Base-by-base conservation (phyloP, 2,329 filamentous ascomycete genomes). In the Alternaria ethzedia region DNA sequence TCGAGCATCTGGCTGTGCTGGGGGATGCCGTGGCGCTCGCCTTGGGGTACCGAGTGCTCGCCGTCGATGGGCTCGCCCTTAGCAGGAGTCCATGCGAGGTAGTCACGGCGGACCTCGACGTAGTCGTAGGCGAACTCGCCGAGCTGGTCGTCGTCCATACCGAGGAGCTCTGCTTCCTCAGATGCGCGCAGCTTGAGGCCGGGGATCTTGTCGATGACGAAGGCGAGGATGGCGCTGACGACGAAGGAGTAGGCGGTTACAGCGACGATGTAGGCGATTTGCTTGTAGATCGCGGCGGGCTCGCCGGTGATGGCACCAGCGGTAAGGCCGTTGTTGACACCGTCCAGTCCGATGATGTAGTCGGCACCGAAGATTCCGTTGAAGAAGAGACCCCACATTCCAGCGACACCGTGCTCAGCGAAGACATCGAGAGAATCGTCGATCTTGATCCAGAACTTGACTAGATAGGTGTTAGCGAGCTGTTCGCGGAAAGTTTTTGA, bases 381-480 rank as follows among this genome's bases (percentile, higher is more conserved):
- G 81, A 92, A 85, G 63, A 94, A 81, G 73, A 96, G 91, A 54
- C 93, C 93, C 61, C 91, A 86, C 69, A 96, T 92, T 69, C 93
- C 93, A 52, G 93, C 93, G 67, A 96, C 83, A 75, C 88, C 93
- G 87, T 97, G 93, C 81, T 96, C 92, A 70, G 93, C 93, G 81
- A 97, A 96, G 74, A 97, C 90, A 83, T 97, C 93, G 81, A 97
- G 91, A 6, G 91, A 90, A 77, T 97, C 93, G 73, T 97, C 93
- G 59, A 96, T 89, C 66, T 89, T 89, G 75, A 96, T 85, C 88
- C 88, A 90, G 82, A 88, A 90, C 82, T 90, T 90, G 80, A 90
- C 85, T 87, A 66, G n/a, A 55, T 20, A 55, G 8, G 25, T 32
- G 63, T 77, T 72, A 79, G 74, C 45, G 23, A 50, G 20, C 46